A percentile compares a stretch with the other conserved stretches of the same genome.
These are phyloP conservation scores for Clarireedia paspali DNA, from an alignment of 2,329 filamentous ascomycete genomes.

Conservation along the genomic window DNA sequence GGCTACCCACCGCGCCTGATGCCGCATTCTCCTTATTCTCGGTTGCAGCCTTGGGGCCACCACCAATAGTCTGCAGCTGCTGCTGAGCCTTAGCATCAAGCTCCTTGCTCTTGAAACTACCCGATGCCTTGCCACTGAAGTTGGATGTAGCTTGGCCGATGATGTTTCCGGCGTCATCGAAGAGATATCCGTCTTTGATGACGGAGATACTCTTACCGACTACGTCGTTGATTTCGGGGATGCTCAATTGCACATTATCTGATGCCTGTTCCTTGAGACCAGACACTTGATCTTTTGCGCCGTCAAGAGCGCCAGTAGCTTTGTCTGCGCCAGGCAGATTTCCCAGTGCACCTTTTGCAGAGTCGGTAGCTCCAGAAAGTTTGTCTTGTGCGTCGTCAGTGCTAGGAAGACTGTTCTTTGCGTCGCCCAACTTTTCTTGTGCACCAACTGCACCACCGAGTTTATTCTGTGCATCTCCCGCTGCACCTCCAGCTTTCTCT, in stretches of 20 bases:
- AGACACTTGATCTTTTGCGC: not conserved
- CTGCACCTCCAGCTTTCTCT: not conserved
- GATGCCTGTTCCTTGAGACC: not conserved
- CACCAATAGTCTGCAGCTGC: not conserved
- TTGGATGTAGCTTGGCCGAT: constrained; percentile 45
- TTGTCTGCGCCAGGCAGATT: not conserved
- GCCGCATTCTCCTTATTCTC: not conserved
- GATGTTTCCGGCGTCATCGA: constrained; percentile 45
- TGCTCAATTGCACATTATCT: not conserved
- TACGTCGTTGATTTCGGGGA: constrained; percentile 25
- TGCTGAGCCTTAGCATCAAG: constrained; percentile 3
- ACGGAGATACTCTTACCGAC: constrained; percentile 55
- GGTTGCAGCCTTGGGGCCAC: not conserved
- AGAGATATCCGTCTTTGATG: constrained; percentile 60
- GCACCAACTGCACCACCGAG: not conserved
- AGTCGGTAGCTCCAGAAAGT: not conserved
- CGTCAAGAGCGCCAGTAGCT: not conserved
- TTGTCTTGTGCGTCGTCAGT: not conserved
- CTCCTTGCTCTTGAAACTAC: constrained; percentile 8
- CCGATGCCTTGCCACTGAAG: constrained; percentile 4
- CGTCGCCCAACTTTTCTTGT: not conserved
- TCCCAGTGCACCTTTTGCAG: not conserved
- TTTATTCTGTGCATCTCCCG: not conserved
- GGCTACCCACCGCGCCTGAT: not conserved
- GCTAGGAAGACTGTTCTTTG: not conserved